These are phyloP conservation scores for Rosa rugosa DNA, from an alignment of 306 rosid species.

Conservation along the genomic window DNA sequence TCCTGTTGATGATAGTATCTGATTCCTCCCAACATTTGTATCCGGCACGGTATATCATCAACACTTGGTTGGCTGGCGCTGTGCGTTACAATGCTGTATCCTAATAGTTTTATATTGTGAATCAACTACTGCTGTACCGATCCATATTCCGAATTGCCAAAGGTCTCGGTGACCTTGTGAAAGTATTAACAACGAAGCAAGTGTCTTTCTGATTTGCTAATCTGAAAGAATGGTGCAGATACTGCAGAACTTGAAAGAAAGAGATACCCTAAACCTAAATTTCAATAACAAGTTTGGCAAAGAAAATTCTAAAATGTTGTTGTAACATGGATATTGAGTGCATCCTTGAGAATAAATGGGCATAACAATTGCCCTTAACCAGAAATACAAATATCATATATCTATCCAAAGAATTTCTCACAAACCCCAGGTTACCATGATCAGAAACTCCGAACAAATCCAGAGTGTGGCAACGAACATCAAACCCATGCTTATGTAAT, in stretches of 20 bases:
- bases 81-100: background rate
- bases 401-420: no score
- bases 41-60: background rate
- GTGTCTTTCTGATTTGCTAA: background rate
- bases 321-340: background rate
- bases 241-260: background rate
- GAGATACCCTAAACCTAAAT: background rate
- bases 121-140: background rate
- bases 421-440: no score
- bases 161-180: background rate
- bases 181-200: background rate
- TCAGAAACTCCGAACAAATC: no score
- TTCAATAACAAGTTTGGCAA: background rate
- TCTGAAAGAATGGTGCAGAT: background rate
- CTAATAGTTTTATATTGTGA: background rate
- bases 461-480: no score
- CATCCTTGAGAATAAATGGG: background rate
- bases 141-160: background rate
- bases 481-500: no score
- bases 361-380: no score
- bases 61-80: background rate
- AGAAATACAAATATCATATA: no score
- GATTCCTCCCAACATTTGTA: slow-evolving; percentile 6
- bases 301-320: background rate
- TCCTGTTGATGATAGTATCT: background rate